phyloP scores from a whole-genome alignment of 2,329 filamentous ascomycete species.

The Fragosphaeria purpurea region DNA sequence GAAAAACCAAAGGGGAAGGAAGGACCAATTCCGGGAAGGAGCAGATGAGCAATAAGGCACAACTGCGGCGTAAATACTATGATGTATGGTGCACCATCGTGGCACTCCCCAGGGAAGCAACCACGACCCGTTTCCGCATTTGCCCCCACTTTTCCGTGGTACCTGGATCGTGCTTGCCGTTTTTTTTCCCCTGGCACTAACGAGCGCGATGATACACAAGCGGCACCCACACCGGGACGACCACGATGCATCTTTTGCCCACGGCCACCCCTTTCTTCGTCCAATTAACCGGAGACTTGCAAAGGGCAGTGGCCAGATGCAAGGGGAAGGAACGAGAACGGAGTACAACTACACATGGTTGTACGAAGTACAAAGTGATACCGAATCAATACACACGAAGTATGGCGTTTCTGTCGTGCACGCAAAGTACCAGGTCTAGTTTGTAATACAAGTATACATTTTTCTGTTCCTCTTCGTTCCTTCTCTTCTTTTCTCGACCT shows the following conservation, averaged over 20 bases:
- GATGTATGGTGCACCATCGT: no score
- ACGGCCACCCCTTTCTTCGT: background rate
- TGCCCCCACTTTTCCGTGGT: constrained; percentile 2
- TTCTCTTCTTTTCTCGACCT: no score
- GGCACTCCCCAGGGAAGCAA: no score
- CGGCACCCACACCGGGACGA: background rate
- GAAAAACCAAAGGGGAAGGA: background rate
- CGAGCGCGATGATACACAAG: background rate
- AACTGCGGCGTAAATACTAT: no score
- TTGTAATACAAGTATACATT: no score
- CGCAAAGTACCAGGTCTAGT: no score
- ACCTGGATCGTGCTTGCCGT: constrained; percentile 2
- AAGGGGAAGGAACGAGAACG: background rate
- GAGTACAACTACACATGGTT: background rate
- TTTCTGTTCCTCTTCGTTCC: no score
- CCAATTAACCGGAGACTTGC: constrained; percentile 2
- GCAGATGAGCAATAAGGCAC: background rate
- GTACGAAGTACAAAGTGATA: no score
- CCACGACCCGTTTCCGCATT: no score
- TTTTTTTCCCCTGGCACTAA: constrained; percentile 4
- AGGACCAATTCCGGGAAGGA: background rate
- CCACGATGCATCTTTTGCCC: background rate
- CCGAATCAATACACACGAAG: no score
- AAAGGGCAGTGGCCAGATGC: no score
- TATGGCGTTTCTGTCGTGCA: no score